Evolutionary conservation across 2,329 filamentous ascomycete genomes (phyloP).

Genomic region (Cladorrhinum sp.): DNA sequence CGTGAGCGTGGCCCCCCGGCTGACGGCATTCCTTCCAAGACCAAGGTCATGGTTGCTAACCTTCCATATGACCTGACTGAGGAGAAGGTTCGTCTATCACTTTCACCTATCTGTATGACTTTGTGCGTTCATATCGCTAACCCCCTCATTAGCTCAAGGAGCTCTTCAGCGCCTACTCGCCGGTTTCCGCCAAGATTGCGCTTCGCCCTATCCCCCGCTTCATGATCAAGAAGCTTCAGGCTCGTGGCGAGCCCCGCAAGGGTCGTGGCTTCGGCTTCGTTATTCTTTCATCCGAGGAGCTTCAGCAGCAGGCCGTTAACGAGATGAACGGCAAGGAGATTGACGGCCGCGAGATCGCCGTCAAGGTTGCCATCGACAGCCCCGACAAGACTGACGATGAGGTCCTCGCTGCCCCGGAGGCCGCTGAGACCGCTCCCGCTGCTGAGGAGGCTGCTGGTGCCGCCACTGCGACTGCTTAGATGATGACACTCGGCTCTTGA

Average conservation of each 20-base stretch:
- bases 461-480: slow-evolving; percentile 32
- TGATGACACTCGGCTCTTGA: slow-evolving; percentile 21
- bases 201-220: slow-evolving; percentile 97
- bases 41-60: slow-evolving; percentile 99
- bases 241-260: slow-evolving; percentile 96
- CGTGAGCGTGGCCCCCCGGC: slow-evolving; percentile 91
- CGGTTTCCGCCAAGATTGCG: slow-evolving; percentile 94
- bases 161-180: slow-evolving; percentile 89
- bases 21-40: slow-evolving; percentile 97
- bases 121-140: slow-evolving; percentile 26
- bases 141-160: slow-evolving; percentile 75
- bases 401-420: slow-evolving; percentile 53
- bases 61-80: slow-evolving; percentile 96
- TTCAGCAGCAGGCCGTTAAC: slow-evolving; percentile 92
- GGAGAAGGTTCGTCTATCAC: slow-evolving; percentile 69
- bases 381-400: slow-evolving; percentile 94
- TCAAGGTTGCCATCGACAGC: slow-evolving; percentile 99
- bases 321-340: slow-evolving; percentile 99
- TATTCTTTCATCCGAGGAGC: slow-evolving; percentile 88
- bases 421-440: slow-evolving; percentile 42
- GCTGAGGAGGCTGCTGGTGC: slow-evolving; percentile 22
- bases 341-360: slow-evolving; percentile 96
- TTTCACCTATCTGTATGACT: not conserved
- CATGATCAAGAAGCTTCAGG: slow-evolving; percentile 99
- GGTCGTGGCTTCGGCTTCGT: slow-evolving; percentile 99